Evolutionary conservation across 371 early-diverging fungal genomes (phyloP), one percentile per base, ranked within the genome.

Genomic region (Funneliformis caledonium): DNA sequence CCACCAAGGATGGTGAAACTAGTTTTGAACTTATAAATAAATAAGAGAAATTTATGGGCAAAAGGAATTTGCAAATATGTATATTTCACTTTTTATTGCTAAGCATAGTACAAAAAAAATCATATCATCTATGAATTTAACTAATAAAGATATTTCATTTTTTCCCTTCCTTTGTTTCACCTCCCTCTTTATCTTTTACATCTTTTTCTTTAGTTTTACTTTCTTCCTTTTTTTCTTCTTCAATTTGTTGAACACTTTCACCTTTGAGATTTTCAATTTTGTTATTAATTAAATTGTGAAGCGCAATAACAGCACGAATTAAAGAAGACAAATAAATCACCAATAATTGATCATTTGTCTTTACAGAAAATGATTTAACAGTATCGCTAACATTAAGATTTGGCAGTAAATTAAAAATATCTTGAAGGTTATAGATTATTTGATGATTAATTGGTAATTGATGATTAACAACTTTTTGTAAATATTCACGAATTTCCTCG

Each of bases 241-340:
- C 85, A 78, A 82, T 85, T 73, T 43, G 72, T 82, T 83, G 69
- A 22, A 82, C 72, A 50, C 78, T 82, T 81, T 91, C 91, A 22
- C 86, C 86, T 81, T 87, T 85, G 22, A 87, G 84, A 72, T 93
- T 93, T 76, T 90, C 90, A 81, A 93, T 88, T 89, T 96, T 97
- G 89, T 95, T 99, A 83, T 96, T 93, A 83, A 99, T 98, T 74
- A 99, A 86, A 82, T 96, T 95, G 83, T 99, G 98, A 81, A 99
- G 87, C 0, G 98, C 98, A 87, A 98, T 95, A 33, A 97, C 94
- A 6, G 98, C 92, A 45, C 98, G 92, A 76, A 96, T 93, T 87
- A 98, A 86, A 69, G 94, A 91, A 6, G 95, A 93, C 72, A 99
- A 85, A 85, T 98, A 99, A 67, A 98, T 94, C 72, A 97, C 91